Conservation (phyloP, 345 rosid genomes). For the Bruguiera gymnorhiza region DNA sequence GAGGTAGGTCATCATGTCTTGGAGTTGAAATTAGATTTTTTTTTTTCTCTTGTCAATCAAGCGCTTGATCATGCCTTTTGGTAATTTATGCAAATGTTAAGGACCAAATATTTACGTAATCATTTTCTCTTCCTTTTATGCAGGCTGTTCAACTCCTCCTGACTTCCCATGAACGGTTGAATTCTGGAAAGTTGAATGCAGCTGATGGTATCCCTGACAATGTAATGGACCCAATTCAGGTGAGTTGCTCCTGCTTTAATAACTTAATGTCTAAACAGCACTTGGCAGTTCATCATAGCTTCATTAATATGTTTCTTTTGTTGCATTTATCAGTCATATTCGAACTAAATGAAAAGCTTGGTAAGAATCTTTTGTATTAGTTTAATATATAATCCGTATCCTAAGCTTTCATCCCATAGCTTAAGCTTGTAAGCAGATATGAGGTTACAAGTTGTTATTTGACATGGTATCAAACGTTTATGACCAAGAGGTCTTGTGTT, state of each 20-base stretch:
- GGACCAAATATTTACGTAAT: neutral
- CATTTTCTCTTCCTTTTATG: conserved; percentile 11
- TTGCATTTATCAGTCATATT: neutral
- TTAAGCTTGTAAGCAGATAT: neutral
- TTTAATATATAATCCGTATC: neutral
- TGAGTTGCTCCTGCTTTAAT: conserved; percentile 29
- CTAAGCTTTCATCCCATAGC: neutral
- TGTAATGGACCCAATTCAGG: conserved; percentile 64
- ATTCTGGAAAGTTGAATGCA: conserved; percentile 35
- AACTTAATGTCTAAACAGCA: conserved; percentile 4
- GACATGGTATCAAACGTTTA: neutral
- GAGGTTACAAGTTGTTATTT: neutral
- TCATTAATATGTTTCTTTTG: neutral
- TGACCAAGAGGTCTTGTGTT: neutral
- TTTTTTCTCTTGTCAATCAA: neutral
- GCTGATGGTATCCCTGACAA: conserved; percentile 28
- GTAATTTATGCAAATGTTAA: neutral
- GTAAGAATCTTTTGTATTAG: neutral
- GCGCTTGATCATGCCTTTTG: neutral
- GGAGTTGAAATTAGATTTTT: conserved; percentile 2
- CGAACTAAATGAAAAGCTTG: neutral
- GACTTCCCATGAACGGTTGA: conserved; percentile 50
- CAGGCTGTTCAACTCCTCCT: conserved; percentile 86
- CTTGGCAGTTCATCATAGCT: neutral
- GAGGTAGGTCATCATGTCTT: conserved; percentile 47